phyloP scores from a whole-genome alignment of 176 grass and related monocot species.

The Bromus sterilis region DNA sequence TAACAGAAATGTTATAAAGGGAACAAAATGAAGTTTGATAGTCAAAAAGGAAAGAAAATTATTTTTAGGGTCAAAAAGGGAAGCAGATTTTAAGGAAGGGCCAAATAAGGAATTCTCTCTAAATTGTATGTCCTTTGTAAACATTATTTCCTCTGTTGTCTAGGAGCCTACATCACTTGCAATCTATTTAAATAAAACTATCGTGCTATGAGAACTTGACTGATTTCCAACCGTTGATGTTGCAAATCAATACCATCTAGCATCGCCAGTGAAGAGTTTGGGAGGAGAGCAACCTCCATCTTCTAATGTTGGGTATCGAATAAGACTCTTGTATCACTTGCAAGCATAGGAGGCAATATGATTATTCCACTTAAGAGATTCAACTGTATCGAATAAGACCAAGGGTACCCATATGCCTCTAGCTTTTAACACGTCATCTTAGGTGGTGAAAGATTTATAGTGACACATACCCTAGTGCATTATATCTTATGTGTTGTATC shows the following conservation, averaged over 20 bases:
- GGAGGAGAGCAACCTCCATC: background rate
- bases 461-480: too few species aligned
- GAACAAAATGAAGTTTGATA: too few species aligned
- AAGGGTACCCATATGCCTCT: too few species aligned
- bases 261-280: background rate
- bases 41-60: too few species aligned
- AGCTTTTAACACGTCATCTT: too few species aligned
- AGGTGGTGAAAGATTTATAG: too few species aligned
- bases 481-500: too few species aligned
- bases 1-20: too few species aligned
- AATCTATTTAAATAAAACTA: background rate
- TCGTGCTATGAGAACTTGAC: background rate
- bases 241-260: background rate
- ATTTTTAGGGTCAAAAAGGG: too few species aligned
- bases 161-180: background rate
- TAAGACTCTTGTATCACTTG: background rate
- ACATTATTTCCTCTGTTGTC: background rate
- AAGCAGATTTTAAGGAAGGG: too few species aligned
- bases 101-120: too few species aligned
- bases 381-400: background rate
- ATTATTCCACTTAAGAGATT: background rate
- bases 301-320: background rate
- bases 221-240: background rate
- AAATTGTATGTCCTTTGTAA: background rate
- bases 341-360: background rate